Evolutionary conservation across 106 monocot species (phyloP).

Genomic region (Phalaenopsis aphrodite): DNA sequence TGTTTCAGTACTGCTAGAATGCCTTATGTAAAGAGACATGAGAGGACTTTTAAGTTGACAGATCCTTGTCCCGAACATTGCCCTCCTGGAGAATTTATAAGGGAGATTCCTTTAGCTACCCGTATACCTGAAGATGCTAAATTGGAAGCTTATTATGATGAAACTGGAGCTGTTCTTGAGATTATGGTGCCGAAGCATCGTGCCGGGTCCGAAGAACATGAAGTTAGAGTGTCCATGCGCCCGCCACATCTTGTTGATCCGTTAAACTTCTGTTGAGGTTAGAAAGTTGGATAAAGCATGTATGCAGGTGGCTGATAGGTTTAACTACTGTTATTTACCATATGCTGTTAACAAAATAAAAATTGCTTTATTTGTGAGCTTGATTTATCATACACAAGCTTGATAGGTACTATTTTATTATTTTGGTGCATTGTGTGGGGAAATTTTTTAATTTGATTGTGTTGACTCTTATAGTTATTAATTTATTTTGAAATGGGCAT

Average conservation of each 20-base stretch:
- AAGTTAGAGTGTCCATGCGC: constrained; percentile 28
- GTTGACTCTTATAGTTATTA: too few relatives aligned
- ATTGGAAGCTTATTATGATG: constrained; percentile 33
- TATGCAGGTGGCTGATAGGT: too few relatives aligned
- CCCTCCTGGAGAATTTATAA: constrained; percentile 28
- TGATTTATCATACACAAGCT: neutral
- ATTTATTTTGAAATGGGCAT: too few relatives aligned
- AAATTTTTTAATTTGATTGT: too few relatives aligned
- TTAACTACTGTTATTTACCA: neutral
- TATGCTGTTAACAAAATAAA: neutral
- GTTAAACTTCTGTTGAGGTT: constrained; percentile 20
- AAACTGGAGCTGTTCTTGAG: constrained; percentile 26
- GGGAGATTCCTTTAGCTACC: constrained; percentile 27
- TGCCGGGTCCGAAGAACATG: constrained; percentile 29
- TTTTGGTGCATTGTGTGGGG: too few relatives aligned
- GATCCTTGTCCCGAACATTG: constrained; percentile 30
- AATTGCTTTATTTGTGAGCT: neutral
- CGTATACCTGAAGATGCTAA: constrained; percentile 34
- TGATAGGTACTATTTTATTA: too few relatives aligned
- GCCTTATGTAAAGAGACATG: constrained; percentile 31
- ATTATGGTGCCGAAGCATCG: constrained; percentile 32
- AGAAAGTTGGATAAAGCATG: neutral
- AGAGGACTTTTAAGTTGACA: constrained; percentile 26
- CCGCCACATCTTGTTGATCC: constrained; percentile 20
- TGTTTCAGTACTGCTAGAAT: constrained; percentile 28